Conservation (phyloP, 176 grass and related monocot species). For the Metroxylon sagu region DNA sequence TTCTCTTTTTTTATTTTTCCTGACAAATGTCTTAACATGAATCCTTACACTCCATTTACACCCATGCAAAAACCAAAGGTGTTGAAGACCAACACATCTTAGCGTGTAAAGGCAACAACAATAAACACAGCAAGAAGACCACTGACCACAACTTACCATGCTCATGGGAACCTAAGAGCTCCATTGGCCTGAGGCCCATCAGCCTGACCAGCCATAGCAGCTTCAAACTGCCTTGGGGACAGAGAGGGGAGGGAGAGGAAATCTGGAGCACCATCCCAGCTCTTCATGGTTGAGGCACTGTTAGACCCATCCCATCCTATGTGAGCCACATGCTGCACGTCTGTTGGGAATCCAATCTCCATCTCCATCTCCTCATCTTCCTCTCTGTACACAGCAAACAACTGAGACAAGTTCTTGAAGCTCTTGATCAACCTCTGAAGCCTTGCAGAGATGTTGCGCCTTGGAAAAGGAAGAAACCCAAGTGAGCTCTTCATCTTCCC, state of each 20-base stretch:
- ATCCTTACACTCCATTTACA: too few relatives aligned
- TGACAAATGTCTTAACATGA: too few relatives aligned
- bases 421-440: conserved; percentile 61
- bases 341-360: conserved; percentile 84
- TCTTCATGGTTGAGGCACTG: conserved; percentile 18
- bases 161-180: conserved; percentile 10
- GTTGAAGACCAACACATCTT: too few relatives aligned
- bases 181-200: conserved; percentile 4
- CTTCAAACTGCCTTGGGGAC: conserved; percentile 51
- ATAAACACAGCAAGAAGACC: neutral
- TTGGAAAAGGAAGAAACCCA: neutral
- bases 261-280: conserved; percentile 41
- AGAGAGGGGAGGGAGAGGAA: conserved; percentile 56
- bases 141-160: conserved; percentile 5
- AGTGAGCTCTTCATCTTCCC: conserved; percentile 1
- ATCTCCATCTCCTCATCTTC: conserved; percentile 62
- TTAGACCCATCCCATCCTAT: conserved; percentile 55
- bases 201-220: conserved; percentile 56
- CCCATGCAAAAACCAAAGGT: too few relatives aligned
- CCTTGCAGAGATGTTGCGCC: conserved; percentile 29
- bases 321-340: conserved; percentile 77
- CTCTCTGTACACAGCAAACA: conserved; percentile 23
- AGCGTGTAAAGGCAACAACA: neutral
- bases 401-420: conserved; percentile 67
- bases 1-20: too few relatives aligned